A percentile compares a stretch with the other conserved stretches of the same genome.
Conservation (phyloP, 1,284 basidiomycete species). For the Chiua sp. region DNA sequence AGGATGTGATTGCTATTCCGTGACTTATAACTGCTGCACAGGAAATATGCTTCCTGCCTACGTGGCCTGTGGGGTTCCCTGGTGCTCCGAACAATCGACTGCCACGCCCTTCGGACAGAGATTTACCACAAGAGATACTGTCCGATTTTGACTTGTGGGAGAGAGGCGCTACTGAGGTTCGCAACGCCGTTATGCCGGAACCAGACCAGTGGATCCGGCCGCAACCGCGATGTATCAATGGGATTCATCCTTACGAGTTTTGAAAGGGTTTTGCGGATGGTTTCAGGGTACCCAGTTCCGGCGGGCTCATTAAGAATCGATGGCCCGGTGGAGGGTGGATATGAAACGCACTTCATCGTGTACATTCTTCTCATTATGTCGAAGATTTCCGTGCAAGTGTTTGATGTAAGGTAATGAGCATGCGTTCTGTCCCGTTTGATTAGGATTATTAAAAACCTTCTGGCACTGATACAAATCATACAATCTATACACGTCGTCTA, state of each 20-base stretch:
- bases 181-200: not conserved
- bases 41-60: slow-evolving; percentile 45
- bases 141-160: not conserved
- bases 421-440: too few relatives aligned
- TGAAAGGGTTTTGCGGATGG: not conserved
- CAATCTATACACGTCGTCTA: too few relatives aligned
- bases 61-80: slow-evolving; percentile 41
- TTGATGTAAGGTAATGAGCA: too few relatives aligned
- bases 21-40: slow-evolving; percentile 1
- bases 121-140: not conserved
- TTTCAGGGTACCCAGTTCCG: too few relatives aligned
- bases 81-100: not conserved
- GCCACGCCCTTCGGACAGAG: not conserved
- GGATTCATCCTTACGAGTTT: slow-evolving; percentile 6
- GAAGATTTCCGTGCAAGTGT: too few relatives aligned
- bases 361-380: too few relatives aligned
- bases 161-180: too few relatives aligned
- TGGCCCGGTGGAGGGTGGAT: too few relatives aligned
- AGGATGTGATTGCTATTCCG: not conserved
- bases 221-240: slow-evolving; percentile 7
- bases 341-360: too few relatives aligned
- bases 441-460: too few relatives aligned
- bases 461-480: too few relatives aligned
- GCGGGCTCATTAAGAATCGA: too few relatives aligned
- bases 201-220: slow-evolving; percentile 7